Evolutionary conservation across 768 basidiomycete genomes (phyloP).

Genomic region (Tricholoma sp.): DNA sequence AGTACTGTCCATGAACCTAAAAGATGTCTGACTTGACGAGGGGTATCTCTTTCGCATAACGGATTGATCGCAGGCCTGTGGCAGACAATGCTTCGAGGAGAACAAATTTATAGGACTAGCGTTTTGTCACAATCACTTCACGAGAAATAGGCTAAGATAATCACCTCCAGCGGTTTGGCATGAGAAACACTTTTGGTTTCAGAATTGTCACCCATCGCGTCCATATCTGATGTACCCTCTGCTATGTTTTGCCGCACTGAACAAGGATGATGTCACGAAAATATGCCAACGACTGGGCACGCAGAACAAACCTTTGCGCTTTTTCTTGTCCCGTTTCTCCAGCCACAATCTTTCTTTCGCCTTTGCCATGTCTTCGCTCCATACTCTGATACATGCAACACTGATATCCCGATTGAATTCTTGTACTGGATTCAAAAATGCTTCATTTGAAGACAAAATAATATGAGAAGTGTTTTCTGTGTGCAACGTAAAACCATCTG

Average conservation of each 20-base stretch:
- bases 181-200: not conserved
- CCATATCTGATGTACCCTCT: slow-evolving; percentile 1
- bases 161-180: slow-evolving; percentile 15
- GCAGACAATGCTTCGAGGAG: slow-evolving; percentile 93
- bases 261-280: not conserved
- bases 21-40: slow-evolving; percentile 61
- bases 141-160: not conserved
- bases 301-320: slow-evolving; percentile 38
- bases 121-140: not conserved
- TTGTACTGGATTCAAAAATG: slow-evolving; percentile 96
- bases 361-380: slow-evolving; percentile 71
- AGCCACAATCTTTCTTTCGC: slow-evolving; percentile 63
- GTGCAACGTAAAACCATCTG: slow-evolving; percentile 73
- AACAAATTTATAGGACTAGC: slow-evolving; percentile 56
- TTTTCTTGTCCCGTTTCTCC: slow-evolving; percentile 37
- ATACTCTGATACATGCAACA: slow-evolving; percentile 84
- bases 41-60: slow-evolving; percentile 97
- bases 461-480: slow-evolving; percentile 80
- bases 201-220: not conserved
- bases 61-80: slow-evolving; percentile 91
- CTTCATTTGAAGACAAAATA: slow-evolving; percentile 73
- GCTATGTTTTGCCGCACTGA: slow-evolving; percentile 4
- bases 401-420: slow-evolving; percentile 97
- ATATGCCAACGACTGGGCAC: not conserved
- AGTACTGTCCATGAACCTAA: not conserved